Conservation (phyloP, 1,284 basidiomycete species). For the Heterobasidion irregulare region DNA sequence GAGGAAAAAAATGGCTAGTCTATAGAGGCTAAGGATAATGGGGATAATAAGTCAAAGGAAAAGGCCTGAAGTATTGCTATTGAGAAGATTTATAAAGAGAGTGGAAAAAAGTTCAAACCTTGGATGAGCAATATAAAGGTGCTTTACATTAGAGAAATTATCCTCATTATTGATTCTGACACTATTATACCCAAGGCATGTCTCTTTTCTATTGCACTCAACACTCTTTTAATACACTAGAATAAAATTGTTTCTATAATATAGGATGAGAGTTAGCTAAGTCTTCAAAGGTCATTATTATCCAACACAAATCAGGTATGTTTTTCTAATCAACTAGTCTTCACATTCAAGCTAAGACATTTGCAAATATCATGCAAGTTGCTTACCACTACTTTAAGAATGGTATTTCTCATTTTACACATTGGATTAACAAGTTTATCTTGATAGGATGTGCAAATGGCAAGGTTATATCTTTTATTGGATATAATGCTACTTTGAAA, state of each 20-base stretch:
- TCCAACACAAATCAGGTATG: constrained; percentile 72
- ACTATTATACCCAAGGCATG: constrained; percentile 71
- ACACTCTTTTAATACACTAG: neutral
- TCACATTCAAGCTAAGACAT: neutral
- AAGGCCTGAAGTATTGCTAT: constrained; percentile 54
- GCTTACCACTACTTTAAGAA: constrained; percentile 83
- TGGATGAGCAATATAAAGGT: constrained; percentile 59
- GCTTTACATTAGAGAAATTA: constrained; percentile 53
- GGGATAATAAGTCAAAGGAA: constrained; percentile 45
- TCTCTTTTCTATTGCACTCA: neutral
- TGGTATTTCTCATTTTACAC: constrained; percentile 78
- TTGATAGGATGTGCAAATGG: constrained; percentile 71
- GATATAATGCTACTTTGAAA: constrained; percentile 82
- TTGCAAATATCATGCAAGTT: constrained; percentile 75
- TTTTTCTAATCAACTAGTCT: constrained; percentile 3
- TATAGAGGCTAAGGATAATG: constrained; percentile 17
- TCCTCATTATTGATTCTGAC: constrained; percentile 73
- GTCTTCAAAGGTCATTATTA: constrained; percentile 73
- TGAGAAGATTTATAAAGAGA: constrained; percentile 58
- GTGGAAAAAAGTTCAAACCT: constrained; percentile 43
- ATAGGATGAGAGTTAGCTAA: constrained; percentile 74
- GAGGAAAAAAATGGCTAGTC: neutral
- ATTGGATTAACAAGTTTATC: constrained; percentile 70
- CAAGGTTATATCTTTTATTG: constrained; percentile 80
- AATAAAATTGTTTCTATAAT: constrained; percentile 27